Evolutionary conservation across 495 filamentous ascomycete species (phyloP), one percentile per base, ranked within the genome.

Genomic region (Penicillium argentinense): DNA sequence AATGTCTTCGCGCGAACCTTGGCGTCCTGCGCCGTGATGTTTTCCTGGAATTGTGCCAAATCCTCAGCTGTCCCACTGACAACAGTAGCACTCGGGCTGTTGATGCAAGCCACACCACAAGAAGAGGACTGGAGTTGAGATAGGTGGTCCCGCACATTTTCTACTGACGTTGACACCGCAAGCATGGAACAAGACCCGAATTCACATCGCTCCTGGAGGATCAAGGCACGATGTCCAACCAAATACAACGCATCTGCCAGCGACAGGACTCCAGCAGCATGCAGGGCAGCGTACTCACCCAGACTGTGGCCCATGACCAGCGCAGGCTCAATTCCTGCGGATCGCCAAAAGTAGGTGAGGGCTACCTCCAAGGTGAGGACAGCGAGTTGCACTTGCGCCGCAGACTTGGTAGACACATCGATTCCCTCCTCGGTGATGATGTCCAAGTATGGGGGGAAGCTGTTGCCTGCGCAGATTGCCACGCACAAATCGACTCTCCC

Each of bases 221-320:
- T n/a, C n/a, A n/a, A n/a, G n/a, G n/a, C n/a, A n/a, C n/a, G n/a
- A n/a, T n/a, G n/a, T n/a, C n/a, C n/a, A n/a, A n/a, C n/a, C n/a
- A n/a, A n/a, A n/a, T n/a, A n/a, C n/a, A n/a, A n/a, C n/a, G n/a
- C n/a, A n/a, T n/a, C n/a, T n/a, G n/a, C n/a, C n/a, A n/a, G n/a
- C n/a, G n/a, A n/a, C n/a, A n/a, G n/a, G n/a, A n/a, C n/a, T n/a
- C n/a, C n/a, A n/a, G n/a, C n/a, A n/a, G 18, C 13, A 18, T 34
- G 30, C 6, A 34, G 9, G 18, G 30, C 30, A 3, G 30, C 30
- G 30, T 34, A n/a, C n/a, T n/a, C n/a, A n/a, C n/a, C n/a, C n/a
- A n/a, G n/a, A n/a, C 25, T 5, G 32, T 72, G 68, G 0, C 67
- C 57, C 6, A 59, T 29, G 3, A 65, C 61, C 8, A 52, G 39